Evolutionary conservation across 1,284 basidiomycete genomes (phyloP).

Genomic region (Ceratobasidium sp.): DNA sequence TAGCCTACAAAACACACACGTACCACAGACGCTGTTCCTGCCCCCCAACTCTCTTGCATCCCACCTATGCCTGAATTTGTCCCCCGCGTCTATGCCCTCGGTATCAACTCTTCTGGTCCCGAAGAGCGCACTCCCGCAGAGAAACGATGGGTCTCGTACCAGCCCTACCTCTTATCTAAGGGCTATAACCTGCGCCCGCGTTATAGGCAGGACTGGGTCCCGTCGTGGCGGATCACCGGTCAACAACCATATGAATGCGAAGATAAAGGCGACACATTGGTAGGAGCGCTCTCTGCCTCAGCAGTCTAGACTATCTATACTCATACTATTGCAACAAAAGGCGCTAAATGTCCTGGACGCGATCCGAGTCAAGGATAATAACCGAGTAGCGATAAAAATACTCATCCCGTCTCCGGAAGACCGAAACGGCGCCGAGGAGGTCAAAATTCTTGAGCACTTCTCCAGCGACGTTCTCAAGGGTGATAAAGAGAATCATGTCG

Average conservation of each 20-base stretch:
- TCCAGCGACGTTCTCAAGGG: slow-evolving; percentile 11
- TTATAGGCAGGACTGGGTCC: slow-evolving; percentile 30
- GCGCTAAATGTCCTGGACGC: slow-evolving; percentile 28
- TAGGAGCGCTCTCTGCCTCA: background rate
- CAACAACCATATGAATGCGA: slow-evolving; percentile 2
- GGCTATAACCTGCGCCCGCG: slow-evolving; percentile 33
- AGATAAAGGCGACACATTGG: slow-evolving; percentile 17
- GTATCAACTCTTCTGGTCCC: slow-evolving; percentile 27
- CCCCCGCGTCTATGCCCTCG: background rate
- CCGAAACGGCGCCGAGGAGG: slow-evolving; percentile 28
- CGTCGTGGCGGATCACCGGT: slow-evolving; percentile 14
- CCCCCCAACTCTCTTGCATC: background rate
- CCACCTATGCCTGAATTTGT: slow-evolving; percentile 7
- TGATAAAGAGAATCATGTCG: slow-evolving; percentile 26
- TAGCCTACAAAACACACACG: background rate
- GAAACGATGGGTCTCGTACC: slow-evolving; percentile 36
- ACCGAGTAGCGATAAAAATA: slow-evolving; percentile 32
- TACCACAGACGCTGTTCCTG: background rate
- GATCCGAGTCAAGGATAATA: slow-evolving; percentile 13
- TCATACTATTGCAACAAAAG: background rate
- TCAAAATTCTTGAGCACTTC: slow-evolving; percentile 30
- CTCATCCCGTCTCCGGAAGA: slow-evolving; percentile 25
- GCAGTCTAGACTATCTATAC: background rate
- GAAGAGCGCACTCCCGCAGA: slow-evolving; percentile 24
- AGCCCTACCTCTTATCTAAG: slow-evolving; percentile 40